phyloP scores from a whole-genome alignment of 164 flowering plant genomes.

The Umbilicus rupestris region DNA sequence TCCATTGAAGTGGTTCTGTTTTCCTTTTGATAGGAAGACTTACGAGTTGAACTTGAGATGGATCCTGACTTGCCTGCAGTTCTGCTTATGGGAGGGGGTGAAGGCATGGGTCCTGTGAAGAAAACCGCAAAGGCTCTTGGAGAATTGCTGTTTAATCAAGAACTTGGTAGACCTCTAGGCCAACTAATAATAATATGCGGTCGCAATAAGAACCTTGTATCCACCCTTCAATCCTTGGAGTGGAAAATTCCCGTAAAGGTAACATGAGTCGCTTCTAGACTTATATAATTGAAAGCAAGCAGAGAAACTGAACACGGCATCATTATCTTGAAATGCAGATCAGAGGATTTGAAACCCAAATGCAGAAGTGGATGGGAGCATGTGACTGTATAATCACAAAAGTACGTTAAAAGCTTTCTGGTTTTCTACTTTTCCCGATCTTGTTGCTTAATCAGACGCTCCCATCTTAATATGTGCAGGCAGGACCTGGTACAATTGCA shows the following conservation, averaged over 20 bases:
- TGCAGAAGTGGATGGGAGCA: conserved; percentile 99
- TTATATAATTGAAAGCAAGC: background rate
- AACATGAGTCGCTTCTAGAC: conserved; percentile 8
- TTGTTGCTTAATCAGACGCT: background rate
- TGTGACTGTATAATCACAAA: conserved; percentile 97
- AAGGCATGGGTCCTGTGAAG: conserved; percentile 97
- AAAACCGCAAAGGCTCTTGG: conserved; percentile 85
- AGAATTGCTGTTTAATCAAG: conserved; percentile 54
- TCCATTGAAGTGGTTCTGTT: background rate
- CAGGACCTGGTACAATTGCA: conserved; percentile 98
- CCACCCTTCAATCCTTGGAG: conserved; percentile 41
- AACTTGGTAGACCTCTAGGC: conserved; percentile 54
- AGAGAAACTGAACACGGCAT: background rate
- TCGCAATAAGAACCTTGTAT: conserved; percentile 55
- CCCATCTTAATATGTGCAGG: conserved; percentile 28
- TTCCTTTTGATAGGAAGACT: conserved; percentile 36
- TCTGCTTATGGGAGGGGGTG: conserved; percentile 96
- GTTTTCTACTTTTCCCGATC: background rate
- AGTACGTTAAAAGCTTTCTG: conserved; percentile 28
- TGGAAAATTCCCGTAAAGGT: conserved; percentile 96
- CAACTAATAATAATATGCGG: conserved; percentile 81
- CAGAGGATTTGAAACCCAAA: conserved; percentile 82
- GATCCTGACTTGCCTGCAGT: conserved; percentile 80
- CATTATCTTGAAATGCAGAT: conserved; percentile 24
- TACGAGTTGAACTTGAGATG: conserved; percentile 74